A percentile compares a stretch with the other conserved stretches of the same genome.
Evolutionary conservation across 331 rosid species (phyloP).

Genomic region (Cydonia oblonga): DNA sequence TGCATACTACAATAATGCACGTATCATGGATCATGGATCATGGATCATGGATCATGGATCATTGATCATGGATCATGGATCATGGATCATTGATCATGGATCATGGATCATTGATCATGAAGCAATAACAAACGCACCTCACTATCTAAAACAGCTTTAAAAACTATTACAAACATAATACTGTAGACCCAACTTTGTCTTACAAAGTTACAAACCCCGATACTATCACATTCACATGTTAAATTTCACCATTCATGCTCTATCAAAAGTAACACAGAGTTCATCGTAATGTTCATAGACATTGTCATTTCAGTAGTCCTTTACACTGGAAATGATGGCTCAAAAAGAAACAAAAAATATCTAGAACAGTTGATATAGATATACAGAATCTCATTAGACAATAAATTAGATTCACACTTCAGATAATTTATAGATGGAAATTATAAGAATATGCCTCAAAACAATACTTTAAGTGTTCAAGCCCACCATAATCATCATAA

Average conservation of each 20-base stretch:
- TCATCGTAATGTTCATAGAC: not conserved
- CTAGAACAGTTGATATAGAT: not conserved
- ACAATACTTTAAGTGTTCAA: slow-evolving; percentile 82
- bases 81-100: no score
- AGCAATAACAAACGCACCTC: not conserved
- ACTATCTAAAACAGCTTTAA: not conserved
- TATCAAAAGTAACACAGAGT: not conserved
- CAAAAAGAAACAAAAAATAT: not conserved
- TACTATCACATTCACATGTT: not conserved
- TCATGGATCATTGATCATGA: not conserved
- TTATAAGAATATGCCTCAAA: slow-evolving; percentile 56
- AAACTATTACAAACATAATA: not conserved
- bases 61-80: no score
- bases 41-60: no score
- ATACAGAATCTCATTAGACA: not conserved
- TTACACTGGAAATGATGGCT: slow-evolving; percentile 9
- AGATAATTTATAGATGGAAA: not conserved
- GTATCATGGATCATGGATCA: not conserved
- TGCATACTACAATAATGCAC: not conserved
- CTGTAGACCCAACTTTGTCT: not conserved
- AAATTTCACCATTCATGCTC: not conserved
- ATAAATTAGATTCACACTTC: not conserved
- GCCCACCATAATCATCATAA: slow-evolving; percentile 68
- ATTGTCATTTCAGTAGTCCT: not conserved
- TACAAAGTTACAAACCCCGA: not conserved